Evolutionary conservation across 352 stramenopile genomes (phyloP).

Genomic region (Phytophthora rubi): DNA sequence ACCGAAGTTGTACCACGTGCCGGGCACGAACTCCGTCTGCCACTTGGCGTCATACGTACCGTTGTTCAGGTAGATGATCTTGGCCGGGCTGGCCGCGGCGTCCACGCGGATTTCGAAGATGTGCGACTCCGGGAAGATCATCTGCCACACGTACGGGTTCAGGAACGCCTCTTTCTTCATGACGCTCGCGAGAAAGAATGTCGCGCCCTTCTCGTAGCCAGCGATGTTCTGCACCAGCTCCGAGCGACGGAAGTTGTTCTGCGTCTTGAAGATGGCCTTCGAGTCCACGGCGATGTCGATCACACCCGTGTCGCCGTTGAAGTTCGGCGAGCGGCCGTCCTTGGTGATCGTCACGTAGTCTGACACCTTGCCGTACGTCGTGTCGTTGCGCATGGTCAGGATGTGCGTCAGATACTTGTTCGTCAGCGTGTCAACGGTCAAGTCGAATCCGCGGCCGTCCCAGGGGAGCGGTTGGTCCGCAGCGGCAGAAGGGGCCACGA

Average conservation of each 20-base stretch:
- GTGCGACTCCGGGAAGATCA: constrained; percentile 66
- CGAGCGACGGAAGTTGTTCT: constrained; percentile 63
- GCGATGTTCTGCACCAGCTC: constrained; percentile 66
- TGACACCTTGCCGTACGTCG: constrained; percentile 37
- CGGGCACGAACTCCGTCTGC: constrained; percentile 48
- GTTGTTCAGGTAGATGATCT: constrained; percentile 61
- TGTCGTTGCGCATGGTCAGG: constrained; percentile 57
- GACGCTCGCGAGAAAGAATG: constrained; percentile 65
- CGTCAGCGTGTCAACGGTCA: constrained; percentile 60
- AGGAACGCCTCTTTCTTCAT: constrained; percentile 54
- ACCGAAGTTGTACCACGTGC: constrained; percentile 78
- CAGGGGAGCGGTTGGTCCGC: constrained; percentile 49
- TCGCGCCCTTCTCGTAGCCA: constrained; percentile 37
- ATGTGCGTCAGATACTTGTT: constrained; percentile 73
- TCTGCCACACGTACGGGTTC: constrained; percentile 63
- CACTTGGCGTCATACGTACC: constrained; percentile 56
- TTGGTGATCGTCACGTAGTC: constrained; percentile 56
- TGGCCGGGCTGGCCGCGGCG: constrained; percentile 40
- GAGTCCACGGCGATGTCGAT: constrained; percentile 58
- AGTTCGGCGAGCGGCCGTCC: constrained; percentile 49
- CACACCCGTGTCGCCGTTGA: constrained; percentile 61
- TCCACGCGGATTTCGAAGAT: constrained; percentile 67
- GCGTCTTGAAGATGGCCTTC: constrained; percentile 51
- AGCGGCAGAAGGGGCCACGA: constrained; percentile 15
- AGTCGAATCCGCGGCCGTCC: constrained; percentile 56